These are phyloP conservation scores for Fomes fomentarius DNA, from an alignment of 1,284 basidiomycete genomes.

Conservation along the genomic window DNA sequence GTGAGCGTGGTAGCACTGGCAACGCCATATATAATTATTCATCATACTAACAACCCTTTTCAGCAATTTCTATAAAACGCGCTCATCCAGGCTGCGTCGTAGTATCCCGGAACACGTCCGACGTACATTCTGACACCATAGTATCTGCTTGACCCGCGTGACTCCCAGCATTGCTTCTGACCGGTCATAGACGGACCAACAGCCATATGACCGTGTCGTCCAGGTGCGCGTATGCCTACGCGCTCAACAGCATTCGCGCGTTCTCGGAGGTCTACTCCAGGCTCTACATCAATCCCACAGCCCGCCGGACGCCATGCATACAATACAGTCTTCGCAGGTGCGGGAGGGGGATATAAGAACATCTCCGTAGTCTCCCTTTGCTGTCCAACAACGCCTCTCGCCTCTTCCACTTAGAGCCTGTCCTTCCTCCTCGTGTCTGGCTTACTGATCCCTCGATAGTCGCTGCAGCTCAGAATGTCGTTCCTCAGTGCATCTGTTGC, in stretches of 20 bases:
- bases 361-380: not conserved
- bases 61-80: not conserved
- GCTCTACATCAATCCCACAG: too few species aligned
- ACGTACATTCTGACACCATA: not conserved
- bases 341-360: not conserved
- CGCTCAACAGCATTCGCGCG: not conserved
- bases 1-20: too few species aligned
- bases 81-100: too few species aligned
- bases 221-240: not conserved
- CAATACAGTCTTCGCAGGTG: too few species aligned
- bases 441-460: not conserved
- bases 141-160: not conserved
- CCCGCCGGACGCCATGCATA: too few species aligned
- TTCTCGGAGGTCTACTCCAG: not conserved
- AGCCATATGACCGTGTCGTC: not conserved
- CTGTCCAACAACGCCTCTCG: not conserved
- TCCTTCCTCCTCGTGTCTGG: not conserved
- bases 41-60: not conserved
- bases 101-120: not conserved
- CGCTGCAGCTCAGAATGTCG: constrained; percentile 4
- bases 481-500: constrained; percentile 18
- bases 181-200: not conserved
- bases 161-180: not conserved
- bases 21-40: too few species aligned
- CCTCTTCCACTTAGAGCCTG: too few species aligned